These are phyloP conservation scores for Tulasnella sp. DNA, from an alignment of 768 basidiomycete genomes.

Conservation along the genomic window DNA sequence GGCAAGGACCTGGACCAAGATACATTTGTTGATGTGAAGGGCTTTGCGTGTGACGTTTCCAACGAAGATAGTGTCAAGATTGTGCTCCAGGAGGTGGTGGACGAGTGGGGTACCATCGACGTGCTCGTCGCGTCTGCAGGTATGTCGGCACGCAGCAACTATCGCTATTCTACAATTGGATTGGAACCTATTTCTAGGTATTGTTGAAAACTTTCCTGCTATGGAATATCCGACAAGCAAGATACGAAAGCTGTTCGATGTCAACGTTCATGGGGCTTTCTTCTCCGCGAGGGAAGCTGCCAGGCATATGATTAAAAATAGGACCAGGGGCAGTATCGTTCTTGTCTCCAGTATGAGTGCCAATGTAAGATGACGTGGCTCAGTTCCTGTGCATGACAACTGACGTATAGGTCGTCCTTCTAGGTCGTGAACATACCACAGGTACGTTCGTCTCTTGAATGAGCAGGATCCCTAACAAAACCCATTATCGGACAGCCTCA, in stretches of 20 bases:
- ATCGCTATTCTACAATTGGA: neutral
- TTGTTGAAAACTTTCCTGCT: slow-evolving; percentile 79
- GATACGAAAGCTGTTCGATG: slow-evolving; percentile 70
- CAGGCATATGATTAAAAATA: slow-evolving; percentile 72
- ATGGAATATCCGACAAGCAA: slow-evolving; percentile 78
- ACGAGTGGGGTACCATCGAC: slow-evolving; percentile 61
- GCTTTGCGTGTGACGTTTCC: slow-evolving; percentile 78
- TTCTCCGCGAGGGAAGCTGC: slow-evolving; percentile 96
- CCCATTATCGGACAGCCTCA: slow-evolving; percentile 42
- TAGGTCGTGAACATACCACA: slow-evolving; percentile 86
- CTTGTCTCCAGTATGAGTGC: slow-evolving; percentile 89
- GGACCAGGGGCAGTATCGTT: slow-evolving; percentile 61
- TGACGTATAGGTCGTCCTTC: slow-evolving; percentile 6
- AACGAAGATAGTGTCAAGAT: slow-evolving; percentile 66
- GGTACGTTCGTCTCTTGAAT: slow-evolving; percentile 28
- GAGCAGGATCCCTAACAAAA: too few relatives aligned
- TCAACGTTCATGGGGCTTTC: slow-evolving; percentile 90
- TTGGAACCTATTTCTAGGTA: slow-evolving; percentile 36
- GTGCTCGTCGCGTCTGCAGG: slow-evolving; percentile 84
- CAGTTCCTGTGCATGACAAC: neutral
- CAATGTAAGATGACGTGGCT: slow-evolving; percentile 38
- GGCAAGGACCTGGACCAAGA: slow-evolving; percentile 40
- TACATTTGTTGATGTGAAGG: slow-evolving; percentile 53
- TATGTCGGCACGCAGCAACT: slow-evolving; percentile 17
- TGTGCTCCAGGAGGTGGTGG: slow-evolving; percentile 50